Evolutionary conservation across 2,329 filamentous ascomycete genomes (phyloP), one percentile per base, ranked within the genome.

Genomic region (Fusarium sp.): DNA sequence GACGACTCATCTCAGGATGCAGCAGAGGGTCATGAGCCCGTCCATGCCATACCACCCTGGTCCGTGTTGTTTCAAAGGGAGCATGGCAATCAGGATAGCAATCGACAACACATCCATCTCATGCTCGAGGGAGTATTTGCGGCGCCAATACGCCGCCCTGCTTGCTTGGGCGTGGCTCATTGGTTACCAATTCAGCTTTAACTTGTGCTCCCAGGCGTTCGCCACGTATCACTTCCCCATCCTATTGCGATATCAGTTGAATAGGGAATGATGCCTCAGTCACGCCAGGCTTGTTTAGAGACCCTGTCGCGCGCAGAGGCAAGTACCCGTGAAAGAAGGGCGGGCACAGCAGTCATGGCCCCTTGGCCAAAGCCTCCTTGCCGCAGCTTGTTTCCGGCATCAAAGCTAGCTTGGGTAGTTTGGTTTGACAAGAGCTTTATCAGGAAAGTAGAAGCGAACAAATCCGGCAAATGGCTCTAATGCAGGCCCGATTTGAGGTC

Each of bases 371-470:
- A 43, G 50, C 56, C 56, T 65, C 59, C 50, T 59, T 75, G 54
- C 63, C 72, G 35, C 66, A 66, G 56, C 38, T 63, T 57, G 25
- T 54, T 66, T 61, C 54, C 69, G 61, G 60, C 50, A 30, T 66
- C 43, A 40, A 38, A 52, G 64, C 38, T 75, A 65, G 58, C 57
- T 52, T 69, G 50, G n/a, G 58, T 45, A 30, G 33, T 61, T 63
- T 56, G 69, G 77, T 77, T 68, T 70, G 63, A 79, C 77, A 75
- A 76, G 37, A 52, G 59, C 83, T 79, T 63, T 65, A 84, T 82
- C 56, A 56, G 82, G 83, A 82, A 85, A 81, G 77, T 71, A 70
- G 80, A 85, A 85, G 84, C 84, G 84, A 85, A 81, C 76, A 75
- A 77, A 82, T 80, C 59, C 76, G 79, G 79, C 79, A 80, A 74